Percentiles rank a stretch among this genome's conserved stretches.
phyloP scores from a whole-genome alignment of 331 rosid genomes.

The Prunus yedoensis region DNA sequence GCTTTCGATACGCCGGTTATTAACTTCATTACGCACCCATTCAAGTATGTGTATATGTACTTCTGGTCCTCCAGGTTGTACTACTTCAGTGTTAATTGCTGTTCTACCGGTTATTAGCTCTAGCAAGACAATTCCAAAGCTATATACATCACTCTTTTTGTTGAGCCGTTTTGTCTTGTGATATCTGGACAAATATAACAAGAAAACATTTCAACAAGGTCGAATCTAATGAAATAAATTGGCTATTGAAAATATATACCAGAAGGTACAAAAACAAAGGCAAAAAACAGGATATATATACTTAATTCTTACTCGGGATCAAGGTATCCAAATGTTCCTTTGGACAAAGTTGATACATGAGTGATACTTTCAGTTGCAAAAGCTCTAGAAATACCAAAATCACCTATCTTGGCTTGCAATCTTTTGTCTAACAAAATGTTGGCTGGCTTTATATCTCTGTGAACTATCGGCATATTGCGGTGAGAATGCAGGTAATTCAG shows the following conservation, averaged over 20 bases:
- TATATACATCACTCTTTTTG: neutral
- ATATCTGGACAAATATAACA: neutral
- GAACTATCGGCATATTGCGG: constrained; percentile 25
- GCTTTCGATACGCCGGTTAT: neutral
- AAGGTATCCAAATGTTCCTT: neutral
- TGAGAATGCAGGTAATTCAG: constrained; percentile 27
- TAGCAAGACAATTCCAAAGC: constrained; percentile 5
- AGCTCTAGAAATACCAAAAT: constrained; percentile 26
- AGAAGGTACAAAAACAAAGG: no score
- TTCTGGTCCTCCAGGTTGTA: neutral
- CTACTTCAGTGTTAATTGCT: neutral
- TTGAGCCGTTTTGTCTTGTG: neutral
- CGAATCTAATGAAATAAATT: no score
- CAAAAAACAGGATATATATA: neutral
- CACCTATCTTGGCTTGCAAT: constrained; percentile 30
- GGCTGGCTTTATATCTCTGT: constrained; percentile 28
- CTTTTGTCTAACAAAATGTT: constrained; percentile 26
- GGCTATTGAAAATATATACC: no score
- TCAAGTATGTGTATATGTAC: neutral
- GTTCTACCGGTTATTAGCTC: neutral
- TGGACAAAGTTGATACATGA: neutral
- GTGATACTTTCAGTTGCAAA: neutral
- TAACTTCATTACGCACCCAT: neutral
- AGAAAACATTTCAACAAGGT: neutral
- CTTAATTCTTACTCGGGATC: no score